A percentile compares a stretch with the other conserved stretches of the same genome.
Conservation (phyloP, 345 rosid species). For the Kandelia obovata region DNA sequence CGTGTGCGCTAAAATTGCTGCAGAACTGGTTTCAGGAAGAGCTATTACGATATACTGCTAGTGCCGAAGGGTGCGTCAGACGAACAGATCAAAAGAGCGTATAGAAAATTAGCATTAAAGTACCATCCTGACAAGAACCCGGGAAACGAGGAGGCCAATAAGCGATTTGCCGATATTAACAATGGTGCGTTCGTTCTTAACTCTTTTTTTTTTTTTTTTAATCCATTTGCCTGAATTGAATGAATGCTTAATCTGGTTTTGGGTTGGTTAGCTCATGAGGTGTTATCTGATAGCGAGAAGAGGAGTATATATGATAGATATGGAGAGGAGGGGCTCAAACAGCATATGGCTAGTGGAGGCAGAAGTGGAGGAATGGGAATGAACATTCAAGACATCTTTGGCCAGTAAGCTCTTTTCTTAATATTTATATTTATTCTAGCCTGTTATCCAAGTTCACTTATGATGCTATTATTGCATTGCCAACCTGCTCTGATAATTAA, state of each 20-base stretch:
- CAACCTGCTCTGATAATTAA: neutral
- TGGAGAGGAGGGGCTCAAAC: conserved; percentile 95
- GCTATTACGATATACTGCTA: conserved; percentile 88
- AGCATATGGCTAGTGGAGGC: conserved; percentile 85
- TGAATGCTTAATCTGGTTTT: neutral
- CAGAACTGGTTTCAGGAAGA: conserved; percentile 56
- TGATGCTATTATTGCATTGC: neutral
- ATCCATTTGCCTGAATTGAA: too few species aligned
- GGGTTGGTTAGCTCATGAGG: conserved; percentile 78
- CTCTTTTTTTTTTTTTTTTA: neutral
- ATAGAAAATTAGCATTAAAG: conserved; percentile 93
- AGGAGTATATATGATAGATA: conserved; percentile 75
- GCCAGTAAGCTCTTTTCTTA: conserved; percentile 37
- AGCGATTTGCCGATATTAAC: conserved; percentile 82
- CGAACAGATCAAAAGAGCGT: conserved; percentile 95
- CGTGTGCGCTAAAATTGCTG: neutral
- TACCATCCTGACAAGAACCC: conserved; percentile 97
- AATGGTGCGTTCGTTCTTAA: conserved; percentile 43
- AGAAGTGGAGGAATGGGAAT: conserved; percentile 72
- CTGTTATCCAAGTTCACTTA: neutral
- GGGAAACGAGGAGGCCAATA: conserved; percentile 87
- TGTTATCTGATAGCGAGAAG: conserved; percentile 84
- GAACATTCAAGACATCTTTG: conserved; percentile 56
- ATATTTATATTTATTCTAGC: neutral
- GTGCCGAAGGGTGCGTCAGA: conserved; percentile 89